Percentiles rank a stretch among this genome's conserved stretches.
Evolutionary conservation across 2,329 filamentous ascomycete species (phyloP).

Genomic region (Didymellaceae sp.): DNA sequence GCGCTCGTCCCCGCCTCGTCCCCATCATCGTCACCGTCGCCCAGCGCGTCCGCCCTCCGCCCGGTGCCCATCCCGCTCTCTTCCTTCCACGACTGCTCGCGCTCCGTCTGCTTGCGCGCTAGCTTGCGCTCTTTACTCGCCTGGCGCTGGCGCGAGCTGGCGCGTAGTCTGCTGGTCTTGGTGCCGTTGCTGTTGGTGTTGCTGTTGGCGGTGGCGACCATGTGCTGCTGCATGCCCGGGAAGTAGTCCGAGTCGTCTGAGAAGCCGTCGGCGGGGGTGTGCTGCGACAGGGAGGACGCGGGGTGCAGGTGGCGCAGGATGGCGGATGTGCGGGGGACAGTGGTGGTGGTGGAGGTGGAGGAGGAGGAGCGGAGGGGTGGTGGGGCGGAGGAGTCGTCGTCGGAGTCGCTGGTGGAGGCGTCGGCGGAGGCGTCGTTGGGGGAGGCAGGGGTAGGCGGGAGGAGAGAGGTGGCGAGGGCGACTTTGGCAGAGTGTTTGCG

Average conservation of each 20-base stretch:
- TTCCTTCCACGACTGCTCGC: constrained; percentile 54
- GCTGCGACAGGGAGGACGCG: no score
- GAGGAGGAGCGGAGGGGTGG: constrained; percentile 38
- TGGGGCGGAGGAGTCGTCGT: constrained; percentile 20
- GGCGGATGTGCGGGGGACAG: constrained; percentile 38
- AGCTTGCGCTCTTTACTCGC: constrained; percentile 46
- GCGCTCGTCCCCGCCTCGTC: constrained; percentile 32
- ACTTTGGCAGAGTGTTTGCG: constrained; percentile 42
- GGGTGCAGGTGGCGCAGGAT: constrained; percentile 45
- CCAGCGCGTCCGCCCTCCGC: constrained; percentile 54
- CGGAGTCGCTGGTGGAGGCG: constrained; percentile 20
- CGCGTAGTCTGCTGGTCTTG: constrained; percentile 30
- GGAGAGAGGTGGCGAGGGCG: constrained; percentile 22
- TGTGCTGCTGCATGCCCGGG: constrained; percentile 44
- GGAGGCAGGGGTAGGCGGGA: constrained; percentile 40
- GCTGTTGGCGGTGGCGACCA: no score
- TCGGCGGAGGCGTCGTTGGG: constrained; percentile 47
- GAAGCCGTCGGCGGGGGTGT: constrained; percentile 46
- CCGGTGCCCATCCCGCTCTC: constrained; percentile 58
- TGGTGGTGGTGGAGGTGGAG: constrained; percentile 24
- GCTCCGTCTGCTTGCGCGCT: constrained; percentile 41
- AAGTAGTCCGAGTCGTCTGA: constrained; percentile 54
- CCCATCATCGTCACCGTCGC: constrained; percentile 49
- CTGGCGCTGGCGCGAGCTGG: constrained; percentile 39
- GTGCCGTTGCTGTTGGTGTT: no score